These are phyloP conservation scores for Fusarium begoniae DNA, from an alignment of 2,329 filamentous ascomycete species.

Conservation along the genomic window DNA sequence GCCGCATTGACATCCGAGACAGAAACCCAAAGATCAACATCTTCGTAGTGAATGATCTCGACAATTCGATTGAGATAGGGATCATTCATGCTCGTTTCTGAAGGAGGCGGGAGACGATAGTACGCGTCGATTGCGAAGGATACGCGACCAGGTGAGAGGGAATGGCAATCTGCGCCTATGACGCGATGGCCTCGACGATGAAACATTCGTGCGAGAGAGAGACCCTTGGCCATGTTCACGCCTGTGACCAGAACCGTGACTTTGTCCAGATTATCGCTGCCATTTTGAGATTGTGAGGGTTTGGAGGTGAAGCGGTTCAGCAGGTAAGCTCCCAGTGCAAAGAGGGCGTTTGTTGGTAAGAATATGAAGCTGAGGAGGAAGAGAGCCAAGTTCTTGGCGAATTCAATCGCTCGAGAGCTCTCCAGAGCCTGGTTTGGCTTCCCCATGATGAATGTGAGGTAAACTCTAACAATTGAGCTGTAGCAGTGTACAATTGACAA, in stretches of 20 bases:
- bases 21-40: conserved; percentile 76
- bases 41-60: conserved; percentile 66
- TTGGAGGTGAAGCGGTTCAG: background rate
- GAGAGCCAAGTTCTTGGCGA: conserved; percentile 25
- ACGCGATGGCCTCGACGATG: conserved; percentile 73
- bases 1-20: conserved; percentile 75
- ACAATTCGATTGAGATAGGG: conserved; percentile 67
- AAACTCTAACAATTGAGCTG: background rate
- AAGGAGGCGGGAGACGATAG: conserved; percentile 54
- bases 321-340: conserved; percentile 14
- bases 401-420: background rate
- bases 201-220: conserved; percentile 72
- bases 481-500: background rate
- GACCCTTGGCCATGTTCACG: conserved; percentile 76
- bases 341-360: background rate
- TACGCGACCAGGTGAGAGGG: conserved; percentile 62
- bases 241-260: conserved; percentile 75
- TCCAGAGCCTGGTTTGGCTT: background rate
- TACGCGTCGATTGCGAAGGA: conserved; percentile 66
- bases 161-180: conserved; percentile 73
- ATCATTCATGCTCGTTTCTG: conserved; percentile 41
- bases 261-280: conserved; percentile 4
- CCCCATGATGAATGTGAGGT: background rate
- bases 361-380: conserved; percentile 25
- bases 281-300: background rate